These are phyloP conservation scores for Stemphylium lycopersici DNA, from an alignment of 2,329 filamentous ascomycete species.

Conservation along the genomic window DNA sequence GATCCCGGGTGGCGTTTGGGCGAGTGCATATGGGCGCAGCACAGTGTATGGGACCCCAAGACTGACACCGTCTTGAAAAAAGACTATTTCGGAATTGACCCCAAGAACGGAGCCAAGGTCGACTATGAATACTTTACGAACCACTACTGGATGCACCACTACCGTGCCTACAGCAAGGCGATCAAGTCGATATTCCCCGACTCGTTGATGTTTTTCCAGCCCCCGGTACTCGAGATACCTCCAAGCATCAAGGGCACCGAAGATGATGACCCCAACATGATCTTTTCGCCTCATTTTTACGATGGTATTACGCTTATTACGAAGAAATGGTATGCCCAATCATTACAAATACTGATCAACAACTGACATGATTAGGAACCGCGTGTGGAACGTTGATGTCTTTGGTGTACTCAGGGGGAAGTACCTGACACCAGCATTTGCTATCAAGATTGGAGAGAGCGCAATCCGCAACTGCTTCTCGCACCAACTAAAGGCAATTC, in stretches of 20 bases:
- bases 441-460: conserved; percentile 88
- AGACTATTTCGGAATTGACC: conserved; percentile 85
- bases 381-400: conserved; percentile 95
- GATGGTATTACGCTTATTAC: conserved; percentile 96
- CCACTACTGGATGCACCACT: conserved; percentile 87
- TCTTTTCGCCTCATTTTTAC: conserved; percentile 95
- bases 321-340: conserved; percentile 76
- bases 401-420: conserved; percentile 87
- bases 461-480: conserved; percentile 93
- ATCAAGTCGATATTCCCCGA: conserved; percentile 79
- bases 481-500: conserved; percentile 82
- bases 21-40: conserved; percentile 96
- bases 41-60: conserved; percentile 89
- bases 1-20: conserved; percentile 89
- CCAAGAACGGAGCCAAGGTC: conserved; percentile 72
- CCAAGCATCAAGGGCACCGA: conserved; percentile 83
- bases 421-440: conserved; percentile 88
- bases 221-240: conserved; percentile 88
- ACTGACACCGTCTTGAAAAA: conserved; percentile 79
- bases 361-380: conserved; percentile 64
- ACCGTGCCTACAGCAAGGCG: conserved; percentile 74
- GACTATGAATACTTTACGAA: conserved; percentile 89
- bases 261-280: conserved; percentile 88
- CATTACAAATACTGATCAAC: no score
- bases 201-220: conserved; percentile 88